Base-by-base conservation (phyloP, 495 filamentous ascomycete species). In the Amniculicola lignicola region DNA sequence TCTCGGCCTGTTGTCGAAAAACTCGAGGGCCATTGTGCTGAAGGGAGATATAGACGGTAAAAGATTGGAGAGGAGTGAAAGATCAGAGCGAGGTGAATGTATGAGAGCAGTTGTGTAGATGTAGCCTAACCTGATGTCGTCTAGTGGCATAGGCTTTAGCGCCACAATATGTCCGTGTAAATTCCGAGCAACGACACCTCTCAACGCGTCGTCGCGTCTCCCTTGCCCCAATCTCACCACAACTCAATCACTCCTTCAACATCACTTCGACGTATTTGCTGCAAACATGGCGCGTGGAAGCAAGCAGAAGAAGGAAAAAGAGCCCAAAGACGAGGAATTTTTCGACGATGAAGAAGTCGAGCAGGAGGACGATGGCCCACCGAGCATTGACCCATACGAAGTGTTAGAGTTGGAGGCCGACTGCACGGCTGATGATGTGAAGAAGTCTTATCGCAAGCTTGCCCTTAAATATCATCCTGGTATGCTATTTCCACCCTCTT, bases 401-500 rank as follows among this genome's bases (percentile, higher is more conserved):
- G 64, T 72, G 40, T 67, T 76, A 24, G 61, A 46, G 21, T 36
- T 76, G 14, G 61, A 66, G 2, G 51, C 58, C 22, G 40, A 58
- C 18, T 72, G 70, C 10, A 67, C 70, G 2, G 49, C 49, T 9
- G 65, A 68, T 25, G 53, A 74, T 31, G 64, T 76, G 51, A 74
- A 74, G 57, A 66, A 65, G 9, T 72, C 73, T 4, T 76, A 76
- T 56, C 69, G 72, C 37, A 72, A 70, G 50, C 58, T 58, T 5
- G 73, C 73, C 16, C 63, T 76, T 35, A 64, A 62, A 40, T 52
- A 72, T 59, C 73, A 76, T 62, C 73, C 73, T 41, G 70, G 69
- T 69, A 57, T 10, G 16, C 9, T 6, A 6, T 6, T 40, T 45
- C 9, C 15, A 40, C 3, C 23, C 31, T 28, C 0, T 23, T 24